Evolutionary conservation across 2,329 filamentous ascomycete species (phyloP).

Genomic region (Colletotrichum coccodes): DNA sequence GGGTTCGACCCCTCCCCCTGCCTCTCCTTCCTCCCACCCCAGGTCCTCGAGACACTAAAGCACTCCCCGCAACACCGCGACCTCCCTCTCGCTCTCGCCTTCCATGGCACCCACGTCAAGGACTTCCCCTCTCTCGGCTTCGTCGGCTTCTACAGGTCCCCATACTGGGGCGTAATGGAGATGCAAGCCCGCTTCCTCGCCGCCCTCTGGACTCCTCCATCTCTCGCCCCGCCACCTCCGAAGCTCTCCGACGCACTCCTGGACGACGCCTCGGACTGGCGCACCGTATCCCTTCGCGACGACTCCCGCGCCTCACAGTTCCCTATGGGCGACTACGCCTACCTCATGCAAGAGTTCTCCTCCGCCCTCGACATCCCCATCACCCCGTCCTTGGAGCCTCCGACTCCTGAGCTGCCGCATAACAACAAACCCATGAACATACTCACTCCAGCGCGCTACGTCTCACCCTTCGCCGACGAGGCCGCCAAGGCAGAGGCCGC

Average conservation of each 20-base stretch:
- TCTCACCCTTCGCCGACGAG: slow-evolving; percentile 48
- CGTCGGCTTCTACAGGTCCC: slow-evolving; percentile 85
- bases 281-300: slow-evolving; percentile 60
- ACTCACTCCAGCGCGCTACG: slow-evolving; percentile 66
- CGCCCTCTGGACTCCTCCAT: slow-evolving; percentile 62
- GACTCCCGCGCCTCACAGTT: slow-evolving; percentile 72
- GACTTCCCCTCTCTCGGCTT: slow-evolving; percentile 75
- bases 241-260: slow-evolving; percentile 52
- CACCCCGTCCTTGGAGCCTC: slow-evolving; percentile 41
- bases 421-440: slow-evolving; percentile 60
- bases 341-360: slow-evolving; percentile 77
- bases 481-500: slow-evolving; percentile 50
- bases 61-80: slow-evolving; percentile 64
- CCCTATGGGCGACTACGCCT: slow-evolving; percentile 85
- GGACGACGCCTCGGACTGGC: slow-evolving; percentile 54
- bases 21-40: slow-evolving; percentile 70
- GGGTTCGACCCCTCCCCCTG: slow-evolving; percentile 76
- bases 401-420: slow-evolving; percentile 51
- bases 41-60: slow-evolving; percentile 66
- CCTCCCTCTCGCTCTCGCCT: slow-evolving; percentile 74
- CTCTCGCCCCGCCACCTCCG: slow-evolving; percentile 35
- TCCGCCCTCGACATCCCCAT: slow-evolving; percentile 64
- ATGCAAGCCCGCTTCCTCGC: slow-evolving; percentile 82
- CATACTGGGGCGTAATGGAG: slow-evolving; percentile 89
- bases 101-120: slow-evolving; percentile 72